Percentiles rank a stretch among this genome's conserved stretches.
Evolutionary conservation across 805 yeast species (phyloP).

Genomic region (Blastobotrys peoriensis): DNA sequence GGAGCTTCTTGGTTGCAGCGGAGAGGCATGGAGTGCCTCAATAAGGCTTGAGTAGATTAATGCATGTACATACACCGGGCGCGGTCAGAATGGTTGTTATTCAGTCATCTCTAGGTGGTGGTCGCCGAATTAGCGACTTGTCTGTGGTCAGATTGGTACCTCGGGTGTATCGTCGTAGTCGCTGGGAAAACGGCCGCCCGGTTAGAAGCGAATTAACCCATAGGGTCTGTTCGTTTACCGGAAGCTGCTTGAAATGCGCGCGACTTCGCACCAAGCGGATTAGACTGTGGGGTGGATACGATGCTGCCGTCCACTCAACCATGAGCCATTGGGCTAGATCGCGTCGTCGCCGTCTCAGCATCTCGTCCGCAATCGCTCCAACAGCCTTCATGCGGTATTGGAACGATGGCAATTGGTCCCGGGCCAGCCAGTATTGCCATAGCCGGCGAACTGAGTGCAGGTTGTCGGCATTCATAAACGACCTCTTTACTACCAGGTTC

Average conservation of each 20-base stretch:
- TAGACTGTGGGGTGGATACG: background rate
- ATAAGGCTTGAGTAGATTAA: too few species aligned
- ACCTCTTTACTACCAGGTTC: conserved; percentile 8
- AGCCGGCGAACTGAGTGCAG: conserved; percentile 8
- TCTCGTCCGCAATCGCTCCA: conserved; percentile 7
- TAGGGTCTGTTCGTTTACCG: too few species aligned
- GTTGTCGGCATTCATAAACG: conserved; percentile 2
- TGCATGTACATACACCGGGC: too few species aligned
- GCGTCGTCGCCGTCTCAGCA: background rate
- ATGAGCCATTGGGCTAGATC: conserved; percentile 8
- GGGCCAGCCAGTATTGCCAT: conserved; percentile 15
- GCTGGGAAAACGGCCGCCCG: too few species aligned
- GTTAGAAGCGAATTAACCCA: too few species aligned
- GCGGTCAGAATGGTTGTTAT: too few species aligned
- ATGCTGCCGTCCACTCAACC: conserved; percentile 4
- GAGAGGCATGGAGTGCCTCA: too few species aligned
- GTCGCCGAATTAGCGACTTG: too few species aligned
- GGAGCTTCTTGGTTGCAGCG: too few species aligned
- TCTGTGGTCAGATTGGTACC: too few species aligned
- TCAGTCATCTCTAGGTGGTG: too few species aligned
- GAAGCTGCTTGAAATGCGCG: background rate
- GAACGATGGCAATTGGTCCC: conserved; percentile 16
- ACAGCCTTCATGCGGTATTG: background rate
- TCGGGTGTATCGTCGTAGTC: too few species aligned
- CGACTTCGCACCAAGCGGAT: background rate